These are phyloP conservation scores for Plasmodium cynomolgi DNA, from an alignment of 169 alveolate genomes.

Conservation along the genomic window DNA sequence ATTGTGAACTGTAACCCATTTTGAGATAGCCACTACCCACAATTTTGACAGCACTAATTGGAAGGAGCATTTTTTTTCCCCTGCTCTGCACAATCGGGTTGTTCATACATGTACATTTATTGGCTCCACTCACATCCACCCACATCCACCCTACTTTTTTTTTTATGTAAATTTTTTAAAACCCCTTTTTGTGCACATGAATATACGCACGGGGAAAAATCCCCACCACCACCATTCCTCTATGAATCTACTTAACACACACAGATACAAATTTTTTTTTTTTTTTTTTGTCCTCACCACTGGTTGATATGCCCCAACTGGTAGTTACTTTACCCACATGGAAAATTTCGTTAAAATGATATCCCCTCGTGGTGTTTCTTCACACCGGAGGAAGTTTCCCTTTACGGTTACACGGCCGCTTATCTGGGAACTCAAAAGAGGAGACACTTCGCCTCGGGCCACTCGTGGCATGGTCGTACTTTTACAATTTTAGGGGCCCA, in stretches of 20 bases:
- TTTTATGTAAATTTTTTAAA: neutral
- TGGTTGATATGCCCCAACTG: neutral
- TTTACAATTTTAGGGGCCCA: neutral
- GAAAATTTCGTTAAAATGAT: neutral
- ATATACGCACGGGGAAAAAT: neutral
- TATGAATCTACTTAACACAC: neutral
- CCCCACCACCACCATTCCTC: neutral
- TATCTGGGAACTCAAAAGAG: neutral
- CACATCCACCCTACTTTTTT: neutral
- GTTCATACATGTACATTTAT: neutral
- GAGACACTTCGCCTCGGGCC: neutral
- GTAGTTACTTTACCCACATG: neutral
- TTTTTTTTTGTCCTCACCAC: neutral
- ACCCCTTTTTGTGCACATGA: neutral
- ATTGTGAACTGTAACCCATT: neutral
- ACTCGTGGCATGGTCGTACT: neutral
- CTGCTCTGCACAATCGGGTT: neutral
- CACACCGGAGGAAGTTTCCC: neutral
- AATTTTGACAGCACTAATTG: neutral
- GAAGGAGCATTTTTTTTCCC: neutral
- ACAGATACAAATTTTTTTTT: neutral
- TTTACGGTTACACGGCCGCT: neutral
- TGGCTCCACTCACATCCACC: neutral
- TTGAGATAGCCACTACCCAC: neutral
- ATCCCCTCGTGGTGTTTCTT: neutral